Evolutionary conservation across 768 basidiomycete genomes (phyloP).

Genomic region (Holtermannia corniformis): DNA sequence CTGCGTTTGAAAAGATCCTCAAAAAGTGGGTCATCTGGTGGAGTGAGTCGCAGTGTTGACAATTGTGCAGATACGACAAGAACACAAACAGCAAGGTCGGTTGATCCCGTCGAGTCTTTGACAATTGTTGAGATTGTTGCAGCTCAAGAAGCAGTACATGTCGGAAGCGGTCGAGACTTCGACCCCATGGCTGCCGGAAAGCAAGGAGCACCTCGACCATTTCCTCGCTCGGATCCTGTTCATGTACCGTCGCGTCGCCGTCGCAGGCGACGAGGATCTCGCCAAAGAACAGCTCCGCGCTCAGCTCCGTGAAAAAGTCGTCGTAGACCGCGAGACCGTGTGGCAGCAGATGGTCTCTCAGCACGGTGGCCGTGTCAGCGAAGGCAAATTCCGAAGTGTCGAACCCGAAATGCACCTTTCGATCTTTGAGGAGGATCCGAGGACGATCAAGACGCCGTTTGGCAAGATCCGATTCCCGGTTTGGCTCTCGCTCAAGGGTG

Average conservation of each 20-base stretch:
- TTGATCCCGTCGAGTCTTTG: constrained; percentile 35
- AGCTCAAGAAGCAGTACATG: constrained; percentile 72
- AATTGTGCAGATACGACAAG: constrained; percentile 72
- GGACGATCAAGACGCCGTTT: constrained; percentile 53
- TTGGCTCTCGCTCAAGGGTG: constrained; percentile 53
- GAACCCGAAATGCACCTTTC: constrained; percentile 43
- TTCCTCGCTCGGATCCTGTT: constrained; percentile 55
- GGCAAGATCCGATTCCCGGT: constrained; percentile 50
- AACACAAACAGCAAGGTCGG: constrained; percentile 51
- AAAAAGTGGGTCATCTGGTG: constrained; percentile 64
- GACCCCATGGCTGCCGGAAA: constrained; percentile 56
- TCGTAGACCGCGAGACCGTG: constrained; percentile 94
- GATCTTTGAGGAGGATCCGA: constrained; percentile 46
- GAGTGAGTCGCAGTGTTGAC: constrained; percentile 1
- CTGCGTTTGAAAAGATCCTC: constrained; percentile 87
- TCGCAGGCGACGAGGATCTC: constrained; percentile 55
- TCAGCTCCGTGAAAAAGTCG: constrained; percentile 75
- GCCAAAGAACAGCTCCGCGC: constrained; percentile 76
- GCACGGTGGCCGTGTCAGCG: constrained; percentile 52
- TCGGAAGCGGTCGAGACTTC: constrained; percentile 59
- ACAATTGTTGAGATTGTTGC: background rate
- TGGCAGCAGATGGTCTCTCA: constrained; percentile 61
- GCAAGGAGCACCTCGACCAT: constrained; percentile 56
- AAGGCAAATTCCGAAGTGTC: constrained; percentile 34
- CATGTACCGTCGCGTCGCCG: constrained; percentile 77